These are phyloP conservation scores for Magnaporthiopsis rhizophila DNA, from an alignment of 2,329 filamentous ascomycete genomes.

Conservation along the genomic window DNA sequence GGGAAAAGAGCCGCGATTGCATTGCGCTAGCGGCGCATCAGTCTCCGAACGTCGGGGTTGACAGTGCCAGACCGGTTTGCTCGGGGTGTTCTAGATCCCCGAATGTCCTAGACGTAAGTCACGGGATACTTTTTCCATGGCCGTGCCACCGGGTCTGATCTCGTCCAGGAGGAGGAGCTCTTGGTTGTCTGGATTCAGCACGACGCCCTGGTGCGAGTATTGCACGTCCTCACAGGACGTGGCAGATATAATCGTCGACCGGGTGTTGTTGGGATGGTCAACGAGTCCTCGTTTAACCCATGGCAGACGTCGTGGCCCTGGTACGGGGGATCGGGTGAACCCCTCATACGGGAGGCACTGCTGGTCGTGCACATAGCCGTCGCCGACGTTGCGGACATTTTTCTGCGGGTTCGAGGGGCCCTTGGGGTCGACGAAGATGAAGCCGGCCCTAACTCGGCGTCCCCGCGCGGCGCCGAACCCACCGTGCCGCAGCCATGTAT, in stretches of 20 bases:
- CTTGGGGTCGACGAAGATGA: constrained; percentile 51
- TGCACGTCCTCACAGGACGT: constrained; percentile 48
- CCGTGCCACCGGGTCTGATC: too few relatives aligned
- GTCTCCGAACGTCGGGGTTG: too few relatives aligned
- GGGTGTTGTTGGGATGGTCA: constrained; percentile 41
- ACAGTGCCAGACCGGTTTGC: too few relatives aligned
- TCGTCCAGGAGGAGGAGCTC: constrained; percentile 34
- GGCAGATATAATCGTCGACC: constrained; percentile 38
- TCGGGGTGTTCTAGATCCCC: constrained; percentile 31
- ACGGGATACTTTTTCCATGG: constrained; percentile 19
- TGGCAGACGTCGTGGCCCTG: constrained; percentile 46
- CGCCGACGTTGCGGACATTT: constrained; percentile 43
- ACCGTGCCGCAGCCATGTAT: constrained; percentile 37
- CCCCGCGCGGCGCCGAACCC: constrained; percentile 26
- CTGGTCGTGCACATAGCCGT: constrained; percentile 51
- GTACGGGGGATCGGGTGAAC: constrained; percentile 38
- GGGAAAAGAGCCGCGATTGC: too few relatives aligned
- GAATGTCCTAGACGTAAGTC: constrained; percentile 24
- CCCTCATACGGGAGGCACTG: constrained; percentile 47
- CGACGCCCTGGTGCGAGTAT: constrained; percentile 46
- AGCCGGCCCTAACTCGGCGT: constrained; percentile 10
- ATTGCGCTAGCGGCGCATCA: too few relatives aligned
- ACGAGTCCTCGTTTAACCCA: constrained; percentile 44
- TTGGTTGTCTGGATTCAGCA: constrained; percentile 34
- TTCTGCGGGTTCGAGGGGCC: constrained; percentile 43